phyloP scores from a whole-genome alignment of 768 basidiomycete species.

The Boletus insuetus region DNA sequence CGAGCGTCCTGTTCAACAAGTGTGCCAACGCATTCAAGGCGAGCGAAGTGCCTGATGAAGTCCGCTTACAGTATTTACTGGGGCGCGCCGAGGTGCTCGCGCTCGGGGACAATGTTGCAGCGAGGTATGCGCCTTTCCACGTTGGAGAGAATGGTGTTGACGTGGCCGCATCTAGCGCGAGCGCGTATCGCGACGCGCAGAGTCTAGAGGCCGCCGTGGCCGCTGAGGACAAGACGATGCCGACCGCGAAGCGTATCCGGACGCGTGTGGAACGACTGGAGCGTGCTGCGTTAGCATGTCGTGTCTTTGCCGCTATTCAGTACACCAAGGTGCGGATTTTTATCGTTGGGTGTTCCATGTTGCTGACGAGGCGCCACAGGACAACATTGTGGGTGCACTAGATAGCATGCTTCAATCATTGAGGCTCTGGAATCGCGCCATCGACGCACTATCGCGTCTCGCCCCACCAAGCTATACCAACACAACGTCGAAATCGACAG shows the following conservation, averaged over 20 bases:
- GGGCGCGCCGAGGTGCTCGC: constrained; percentile 68
- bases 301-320: constrained; percentile 67
- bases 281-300: constrained; percentile 68
- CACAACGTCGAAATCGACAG: constrained; percentile 19
- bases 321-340: constrained; percentile 47
- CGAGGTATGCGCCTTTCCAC: constrained; percentile 45
- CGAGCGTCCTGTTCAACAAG: constrained; percentile 53
- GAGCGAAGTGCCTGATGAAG: constrained; percentile 48
- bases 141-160: neutral
- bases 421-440: constrained; percentile 77
- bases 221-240: constrained; percentile 43
- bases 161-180: constrained; percentile 34
- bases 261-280: constrained; percentile 59
- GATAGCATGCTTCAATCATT: constrained; percentile 64
- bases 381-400: constrained; percentile 56
- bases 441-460: constrained; percentile 64
- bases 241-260: constrained; percentile 57
- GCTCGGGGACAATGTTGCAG: constrained; percentile 50
- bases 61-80: constrained; percentile 54
- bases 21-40: constrained; percentile 45
- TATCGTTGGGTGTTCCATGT: neutral
- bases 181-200: constrained; percentile 60
- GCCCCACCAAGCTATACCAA: constrained; percentile 34
- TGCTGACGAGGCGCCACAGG: constrained; percentile 37
- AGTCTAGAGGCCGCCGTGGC: constrained; percentile 41